These are phyloP conservation scores for Grosmannia serpens DNA, from an alignment of 2,329 filamentous ascomycete genomes.

Conservation along the genomic window DNA sequence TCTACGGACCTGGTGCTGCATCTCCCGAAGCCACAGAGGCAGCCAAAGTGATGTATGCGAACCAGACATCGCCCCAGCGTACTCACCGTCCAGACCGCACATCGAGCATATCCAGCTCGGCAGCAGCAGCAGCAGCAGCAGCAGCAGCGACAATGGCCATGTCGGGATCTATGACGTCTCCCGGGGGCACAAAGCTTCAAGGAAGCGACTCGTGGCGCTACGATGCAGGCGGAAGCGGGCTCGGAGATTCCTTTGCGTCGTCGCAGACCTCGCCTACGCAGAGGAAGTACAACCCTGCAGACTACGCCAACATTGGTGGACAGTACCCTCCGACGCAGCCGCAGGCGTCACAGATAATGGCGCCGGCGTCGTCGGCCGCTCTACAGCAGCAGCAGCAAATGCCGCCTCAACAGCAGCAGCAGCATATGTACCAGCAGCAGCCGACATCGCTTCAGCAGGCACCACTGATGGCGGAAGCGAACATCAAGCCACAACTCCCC, in stretches of 20 bases:
- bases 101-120: slow-evolving; percentile 33
- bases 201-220: slow-evolving; percentile 19
- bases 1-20: slow-evolving; percentile 22
- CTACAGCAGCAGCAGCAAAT: neutral
- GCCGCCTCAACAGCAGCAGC: neutral
- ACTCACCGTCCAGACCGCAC: slow-evolving; percentile 40
- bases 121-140: slow-evolving; percentile 46
- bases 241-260: slow-evolving; percentile 19
- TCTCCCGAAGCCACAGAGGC: slow-evolving; percentile 48
- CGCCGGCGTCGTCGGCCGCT: slow-evolving; percentile 12
- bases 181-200: slow-evolving; percentile 13
- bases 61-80: slow-evolving; percentile 39
- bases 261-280: slow-evolving; percentile 22
- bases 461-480: slow-evolving; percentile 14
- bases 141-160: slow-evolving; percentile 48
- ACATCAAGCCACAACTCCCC: slow-evolving; percentile 28
- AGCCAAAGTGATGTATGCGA: slow-evolving; percentile 50
- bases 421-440: slow-evolving; percentile 18
- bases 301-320: slow-evolving; percentile 55
- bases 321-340: slow-evolving; percentile 31
- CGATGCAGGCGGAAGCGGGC: slow-evolving; percentile 14
- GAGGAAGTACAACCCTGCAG: slow-evolving; percentile 64
- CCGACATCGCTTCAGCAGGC: slow-evolving; percentile 17
- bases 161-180: slow-evolving; percentile 32
- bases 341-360: slow-evolving; percentile 16